Conservation (phyloP, 768 basidiomycete species). For the Agrocybe chaxingu region DNA sequence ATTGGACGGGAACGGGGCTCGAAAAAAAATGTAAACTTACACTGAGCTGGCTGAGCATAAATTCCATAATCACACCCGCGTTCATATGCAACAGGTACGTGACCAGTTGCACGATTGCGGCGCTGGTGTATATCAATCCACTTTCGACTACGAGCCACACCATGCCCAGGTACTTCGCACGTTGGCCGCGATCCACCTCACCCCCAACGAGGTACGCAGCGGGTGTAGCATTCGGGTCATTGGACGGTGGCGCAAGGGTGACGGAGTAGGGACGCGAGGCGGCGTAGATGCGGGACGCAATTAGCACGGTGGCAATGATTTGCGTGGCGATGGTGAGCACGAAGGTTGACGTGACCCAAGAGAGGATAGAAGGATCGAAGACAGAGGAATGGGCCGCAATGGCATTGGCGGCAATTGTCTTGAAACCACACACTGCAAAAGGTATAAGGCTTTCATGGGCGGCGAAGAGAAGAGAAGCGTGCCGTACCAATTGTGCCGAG, state of each 20-base stretch:
- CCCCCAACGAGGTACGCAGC: constrained; percentile 1
- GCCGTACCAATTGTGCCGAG: constrained; percentile 18
- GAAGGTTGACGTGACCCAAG: constrained; percentile 25
- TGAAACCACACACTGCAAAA: constrained; percentile 20
- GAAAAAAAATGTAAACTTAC: constrained; percentile 11
- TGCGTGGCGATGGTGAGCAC: constrained; percentile 25
- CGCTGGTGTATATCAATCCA: constrained; percentile 23
- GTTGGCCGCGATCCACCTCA: constrained; percentile 6
- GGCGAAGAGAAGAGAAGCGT: background rate
- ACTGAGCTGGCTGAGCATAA: constrained; percentile 23
- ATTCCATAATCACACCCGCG: constrained; percentile 24
- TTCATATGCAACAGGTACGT: constrained; percentile 25
- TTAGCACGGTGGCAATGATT: constrained; percentile 20
- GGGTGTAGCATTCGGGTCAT: background rate
- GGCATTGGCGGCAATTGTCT: constrained; percentile 21
- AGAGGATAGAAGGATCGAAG: constrained; percentile 21
- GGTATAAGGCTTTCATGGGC: background rate
- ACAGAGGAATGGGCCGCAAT: constrained; percentile 20
- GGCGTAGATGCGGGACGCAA: constrained; percentile 20
- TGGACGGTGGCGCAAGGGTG: background rate
- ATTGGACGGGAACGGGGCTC: background rate
- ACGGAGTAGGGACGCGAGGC: constrained; percentile 12
- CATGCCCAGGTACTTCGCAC: constrained; percentile 16
- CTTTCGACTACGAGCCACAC: constrained; percentile 23
- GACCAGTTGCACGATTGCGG: constrained; percentile 21